Evolutionary conservation across 352 stramenopile genomes (phyloP).

Genomic region (Globisporangium perplexum): DNA sequence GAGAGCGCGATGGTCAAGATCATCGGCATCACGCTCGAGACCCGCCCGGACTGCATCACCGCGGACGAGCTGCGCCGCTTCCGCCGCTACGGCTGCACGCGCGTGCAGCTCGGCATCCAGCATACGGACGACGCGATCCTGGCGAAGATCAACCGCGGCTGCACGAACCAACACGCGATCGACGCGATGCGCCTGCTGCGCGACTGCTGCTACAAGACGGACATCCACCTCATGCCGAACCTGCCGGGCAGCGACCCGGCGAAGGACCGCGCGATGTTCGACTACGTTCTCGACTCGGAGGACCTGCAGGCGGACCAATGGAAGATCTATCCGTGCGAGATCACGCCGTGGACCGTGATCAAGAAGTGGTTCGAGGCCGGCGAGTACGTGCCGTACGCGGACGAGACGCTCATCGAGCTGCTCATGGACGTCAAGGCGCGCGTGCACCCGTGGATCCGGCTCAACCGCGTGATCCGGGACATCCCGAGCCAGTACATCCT

Average conservation of each 20-base stretch:
- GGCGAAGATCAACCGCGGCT: slow-evolving; percentile 89
- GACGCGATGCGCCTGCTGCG: slow-evolving; percentile 80
- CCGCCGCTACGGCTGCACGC: slow-evolving; percentile 80
- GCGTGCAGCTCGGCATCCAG: slow-evolving; percentile 89
- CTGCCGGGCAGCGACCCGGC: slow-evolving; percentile 79
- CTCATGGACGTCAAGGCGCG: slow-evolving; percentile 87
- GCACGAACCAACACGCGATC: slow-evolving; percentile 68
- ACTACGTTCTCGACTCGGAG: slow-evolving; percentile 82
- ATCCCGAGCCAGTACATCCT: slow-evolving; percentile 94
- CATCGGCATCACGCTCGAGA: slow-evolving; percentile 90
- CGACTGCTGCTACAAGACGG: slow-evolving; percentile 92
- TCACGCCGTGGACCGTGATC: slow-evolving; percentile 88
- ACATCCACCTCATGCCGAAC: slow-evolving; percentile 93
- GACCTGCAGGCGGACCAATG: slow-evolving; percentile 92
- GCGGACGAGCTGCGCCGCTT: slow-evolving; percentile 83
- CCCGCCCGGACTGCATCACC: slow-evolving; percentile 88
- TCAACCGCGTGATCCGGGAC: slow-evolving; percentile 92
- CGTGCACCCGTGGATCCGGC: slow-evolving; percentile 92
- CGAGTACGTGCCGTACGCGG: slow-evolving; percentile 85
- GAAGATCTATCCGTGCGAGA: slow-evolving; percentile 95
- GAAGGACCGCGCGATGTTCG: slow-evolving; percentile 88
- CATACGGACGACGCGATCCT: slow-evolving; percentile 90
- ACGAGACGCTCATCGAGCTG: slow-evolving; percentile 85
- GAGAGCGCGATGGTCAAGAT: slow-evolving; percentile 81
- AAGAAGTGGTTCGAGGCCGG: slow-evolving; percentile 90